Evolutionary conservation across 2,329 filamentous ascomycete species (phyloP).

Genomic region (Pseudogymnoascus sp.): DNA sequence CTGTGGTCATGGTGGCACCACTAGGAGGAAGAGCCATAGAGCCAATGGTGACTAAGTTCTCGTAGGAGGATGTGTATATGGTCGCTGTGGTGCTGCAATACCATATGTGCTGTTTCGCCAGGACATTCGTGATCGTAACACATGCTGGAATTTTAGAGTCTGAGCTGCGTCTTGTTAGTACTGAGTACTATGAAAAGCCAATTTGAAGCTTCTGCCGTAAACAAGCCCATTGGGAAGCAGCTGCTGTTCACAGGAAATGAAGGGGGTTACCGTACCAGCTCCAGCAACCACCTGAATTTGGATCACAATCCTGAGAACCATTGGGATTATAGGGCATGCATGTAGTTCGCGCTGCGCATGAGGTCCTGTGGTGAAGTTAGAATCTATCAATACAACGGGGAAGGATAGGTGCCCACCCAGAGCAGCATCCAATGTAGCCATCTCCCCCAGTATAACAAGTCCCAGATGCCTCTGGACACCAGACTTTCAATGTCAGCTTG

Average conservation of each 20-base stretch:
- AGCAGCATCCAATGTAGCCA: slow-evolving; percentile 2
- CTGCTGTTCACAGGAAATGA: not conserved
- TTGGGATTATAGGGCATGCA: slow-evolving; percentile 1
- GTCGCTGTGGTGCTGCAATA: not conserved
- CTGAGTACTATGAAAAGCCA: not conserved
- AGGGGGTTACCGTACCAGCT: not conserved
- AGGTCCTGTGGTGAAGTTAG: not conserved
- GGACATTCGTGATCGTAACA: not conserved
- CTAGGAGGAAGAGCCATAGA: not conserved
- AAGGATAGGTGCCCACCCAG: not conserved
- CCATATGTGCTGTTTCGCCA: not conserved
- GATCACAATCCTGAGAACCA: not conserved
- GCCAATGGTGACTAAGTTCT: not conserved
- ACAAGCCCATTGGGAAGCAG: not conserved
- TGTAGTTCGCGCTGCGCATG: not conserved
- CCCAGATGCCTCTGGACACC: not conserved
- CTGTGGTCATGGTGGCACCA: not conserved
- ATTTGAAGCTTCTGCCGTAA: not conserved
- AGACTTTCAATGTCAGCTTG: slow-evolving; percentile 7
- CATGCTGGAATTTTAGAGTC: not conserved
- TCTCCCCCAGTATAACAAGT: slow-evolving; percentile 5
- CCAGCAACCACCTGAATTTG: not conserved
- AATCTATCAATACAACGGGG: not conserved
- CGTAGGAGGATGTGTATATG: not conserved
- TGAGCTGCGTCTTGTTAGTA: not conserved